These are phyloP conservation scores for Suillus decipiens DNA, from an alignment of 768 basidiomycete genomes.

Conservation along the genomic window DNA sequence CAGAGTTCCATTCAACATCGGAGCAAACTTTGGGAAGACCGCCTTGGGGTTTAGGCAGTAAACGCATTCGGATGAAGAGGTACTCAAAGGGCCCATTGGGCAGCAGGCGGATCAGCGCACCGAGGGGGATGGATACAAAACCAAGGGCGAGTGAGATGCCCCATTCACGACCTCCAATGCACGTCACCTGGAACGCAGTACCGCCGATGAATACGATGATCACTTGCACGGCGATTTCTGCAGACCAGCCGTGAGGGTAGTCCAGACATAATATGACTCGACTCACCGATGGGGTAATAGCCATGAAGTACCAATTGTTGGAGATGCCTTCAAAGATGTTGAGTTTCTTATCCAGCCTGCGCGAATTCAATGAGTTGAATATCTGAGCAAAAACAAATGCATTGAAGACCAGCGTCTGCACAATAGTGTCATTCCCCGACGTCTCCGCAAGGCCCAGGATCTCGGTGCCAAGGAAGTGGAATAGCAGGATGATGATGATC, in stretches of 20 bases:
- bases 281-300: conserved; percentile 70
- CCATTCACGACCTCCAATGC: conserved; percentile 85
- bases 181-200: conserved; percentile 86
- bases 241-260: conserved; percentile 13
- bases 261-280: not conserved
- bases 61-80: conserved; percentile 50
- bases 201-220: conserved; percentile 91
- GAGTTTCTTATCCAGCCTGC: conserved; percentile 79
- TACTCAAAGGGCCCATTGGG: conserved; percentile 81
- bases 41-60: conserved; percentile 63
- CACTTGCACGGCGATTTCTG: conserved; percentile 86
- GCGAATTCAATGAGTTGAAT: conserved; percentile 91
- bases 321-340: conserved; percentile 88
- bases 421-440: conserved; percentile 39
- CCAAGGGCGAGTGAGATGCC: conserved; percentile 90
- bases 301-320: conserved; percentile 82
- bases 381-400: conserved; percentile 97
- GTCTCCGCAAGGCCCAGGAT: conserved; percentile 64
- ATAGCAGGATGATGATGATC: conserved; percentile 76
- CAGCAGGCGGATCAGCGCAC: conserved; percentile 73
- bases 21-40: conserved; percentile 63
- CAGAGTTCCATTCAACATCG: conserved; percentile 72
- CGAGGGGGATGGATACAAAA: conserved; percentile 84
- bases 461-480: conserved; percentile 79
- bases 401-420: conserved; percentile 94